These are phyloP conservation scores for Aspergillus nomiae DNA, from an alignment of 2,329 filamentous ascomycete genomes.

Conservation along the genomic window DNA sequence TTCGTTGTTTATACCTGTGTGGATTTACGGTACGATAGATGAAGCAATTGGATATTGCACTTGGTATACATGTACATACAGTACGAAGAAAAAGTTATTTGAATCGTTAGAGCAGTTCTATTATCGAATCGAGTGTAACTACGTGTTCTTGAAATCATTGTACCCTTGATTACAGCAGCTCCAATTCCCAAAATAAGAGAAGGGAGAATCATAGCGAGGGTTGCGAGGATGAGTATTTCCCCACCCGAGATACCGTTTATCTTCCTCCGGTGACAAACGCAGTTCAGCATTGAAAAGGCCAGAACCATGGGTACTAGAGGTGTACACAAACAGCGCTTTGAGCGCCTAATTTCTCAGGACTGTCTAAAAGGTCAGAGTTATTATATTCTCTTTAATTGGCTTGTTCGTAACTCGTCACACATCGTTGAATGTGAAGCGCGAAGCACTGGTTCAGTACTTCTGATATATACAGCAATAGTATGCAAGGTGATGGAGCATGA, in stretches of 20 bases:
- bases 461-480: not conserved
- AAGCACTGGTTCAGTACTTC: not conserved
- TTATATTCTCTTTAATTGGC: constrained; percentile 1
- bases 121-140: not conserved
- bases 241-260: constrained; percentile 32
- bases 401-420: constrained; percentile 5
- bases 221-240: constrained; percentile 31
- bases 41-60: not conserved
- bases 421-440: not conserved
- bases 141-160: constrained; percentile 12
- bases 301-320: constrained; percentile 48
- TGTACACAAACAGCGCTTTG: not conserved
- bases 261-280: constrained; percentile 48
- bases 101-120: not conserved
- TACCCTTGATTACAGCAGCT: constrained; percentile 25
- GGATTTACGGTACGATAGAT: not conserved
- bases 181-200: constrained; percentile 16
- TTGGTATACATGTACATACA: constrained; percentile 2
- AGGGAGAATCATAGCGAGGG: constrained; percentile 25
- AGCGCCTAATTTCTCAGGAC: not conserved
- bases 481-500: not conserved
- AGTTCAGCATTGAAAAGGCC: constrained; percentile 43
- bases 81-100: not conserved
- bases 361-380: not conserved
- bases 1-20: constrained; percentile 5